Evolutionary conservation across 306 rosid species (phyloP).

Genomic region (Lupinus albus): DNA sequence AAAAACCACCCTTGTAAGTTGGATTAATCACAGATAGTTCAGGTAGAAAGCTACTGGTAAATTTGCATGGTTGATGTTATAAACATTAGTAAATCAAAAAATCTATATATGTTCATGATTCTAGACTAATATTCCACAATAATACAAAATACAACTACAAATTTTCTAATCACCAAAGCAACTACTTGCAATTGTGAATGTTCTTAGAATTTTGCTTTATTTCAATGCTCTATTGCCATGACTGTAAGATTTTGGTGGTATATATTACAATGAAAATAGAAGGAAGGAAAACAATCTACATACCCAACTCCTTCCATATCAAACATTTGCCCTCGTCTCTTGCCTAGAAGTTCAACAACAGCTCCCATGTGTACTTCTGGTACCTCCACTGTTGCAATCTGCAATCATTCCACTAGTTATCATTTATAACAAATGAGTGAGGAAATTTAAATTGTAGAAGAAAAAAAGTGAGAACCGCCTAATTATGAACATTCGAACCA

Average conservation of each 20-base stretch:
- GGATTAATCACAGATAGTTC: background rate
- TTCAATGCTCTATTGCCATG: conserved; percentile 20
- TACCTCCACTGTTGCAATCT: conserved; percentile 97
- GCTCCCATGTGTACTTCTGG: conserved; percentile 97
- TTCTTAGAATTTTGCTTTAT: conserved; percentile 12
- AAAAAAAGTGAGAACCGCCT: conserved; percentile 2
- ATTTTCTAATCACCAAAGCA: background rate
- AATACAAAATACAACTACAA: conserved; percentile 17
- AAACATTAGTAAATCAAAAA: background rate
- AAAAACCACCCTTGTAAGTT: background rate
- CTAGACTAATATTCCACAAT: conserved; percentile 1
- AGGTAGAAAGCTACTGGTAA: background rate
- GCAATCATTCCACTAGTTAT: conserved; percentile 46
- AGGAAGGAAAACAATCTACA: conserved; percentile 47
- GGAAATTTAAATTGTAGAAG: conserved; percentile 19
- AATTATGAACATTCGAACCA: conserved; percentile 11
- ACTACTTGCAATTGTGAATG: background rate
- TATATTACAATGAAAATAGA: conserved; percentile 34
- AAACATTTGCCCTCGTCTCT: conserved; percentile 94
- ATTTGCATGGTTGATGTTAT: background rate
- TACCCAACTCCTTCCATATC: conserved; percentile 98
- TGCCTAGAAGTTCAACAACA: conserved; percentile 94
- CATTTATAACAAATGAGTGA: conserved; percentile 19
- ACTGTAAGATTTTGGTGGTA: background rate
- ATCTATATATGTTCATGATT: background rate